Conservation (phyloP, 331 rosid species). For the Arachis monticola region DNA sequence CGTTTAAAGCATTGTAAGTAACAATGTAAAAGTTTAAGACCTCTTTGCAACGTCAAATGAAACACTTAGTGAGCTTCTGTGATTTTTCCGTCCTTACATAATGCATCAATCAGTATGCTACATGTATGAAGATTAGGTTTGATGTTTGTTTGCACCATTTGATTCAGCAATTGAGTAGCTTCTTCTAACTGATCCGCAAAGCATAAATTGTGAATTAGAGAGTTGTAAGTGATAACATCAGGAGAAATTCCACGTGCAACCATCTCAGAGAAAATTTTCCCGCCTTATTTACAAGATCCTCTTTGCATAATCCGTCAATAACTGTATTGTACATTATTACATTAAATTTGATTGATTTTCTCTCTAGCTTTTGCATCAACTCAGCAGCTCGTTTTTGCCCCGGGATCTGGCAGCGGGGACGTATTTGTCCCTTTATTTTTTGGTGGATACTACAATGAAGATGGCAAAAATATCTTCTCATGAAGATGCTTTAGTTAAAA, state of each 20-base stretch:
- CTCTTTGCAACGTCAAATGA: not conserved
- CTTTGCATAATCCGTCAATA: not conserved
- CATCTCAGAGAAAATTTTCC: too few relatives aligned
- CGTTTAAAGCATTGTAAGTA: not conserved
- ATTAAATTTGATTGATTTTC: not conserved
- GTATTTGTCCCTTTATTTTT: too few relatives aligned
- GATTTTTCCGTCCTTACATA: too few relatives aligned
- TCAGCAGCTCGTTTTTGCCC: not conserved
- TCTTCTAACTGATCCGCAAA: not conserved
- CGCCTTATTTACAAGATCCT: not conserved
- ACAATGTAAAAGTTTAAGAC: not conserved
- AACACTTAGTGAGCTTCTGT: not conserved
- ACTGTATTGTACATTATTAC: not conserved
- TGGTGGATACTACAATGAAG: too few relatives aligned
- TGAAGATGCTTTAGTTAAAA: too few relatives aligned
- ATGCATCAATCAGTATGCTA: too few relatives aligned
- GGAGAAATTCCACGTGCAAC: too few relatives aligned
- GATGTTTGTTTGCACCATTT: too few relatives aligned
- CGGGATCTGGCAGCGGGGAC: too few relatives aligned
- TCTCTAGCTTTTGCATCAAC: not conserved
- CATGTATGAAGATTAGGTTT: too few relatives aligned
- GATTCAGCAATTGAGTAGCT: not conserved
- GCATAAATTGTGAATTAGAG: not conserved
- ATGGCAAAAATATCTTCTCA: too few relatives aligned
- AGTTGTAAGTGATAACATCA: not conserved